phyloP scores from a whole-genome alignment of 2,329 filamentous ascomycete genomes.

The Elsinoe fawcettii region DNA sequence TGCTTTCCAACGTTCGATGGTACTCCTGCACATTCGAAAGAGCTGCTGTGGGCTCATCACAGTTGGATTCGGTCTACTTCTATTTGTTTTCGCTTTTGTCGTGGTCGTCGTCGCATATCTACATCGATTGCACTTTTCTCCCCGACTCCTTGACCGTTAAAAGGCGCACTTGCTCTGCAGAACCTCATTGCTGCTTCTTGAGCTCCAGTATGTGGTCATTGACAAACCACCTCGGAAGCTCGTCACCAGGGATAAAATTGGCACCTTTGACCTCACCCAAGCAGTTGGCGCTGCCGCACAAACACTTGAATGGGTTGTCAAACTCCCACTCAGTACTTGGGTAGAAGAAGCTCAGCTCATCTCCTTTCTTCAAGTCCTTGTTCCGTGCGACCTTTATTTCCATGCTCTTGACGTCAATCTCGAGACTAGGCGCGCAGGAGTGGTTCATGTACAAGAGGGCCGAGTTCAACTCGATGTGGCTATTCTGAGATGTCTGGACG shows the following conservation, averaged over 20 bases:
- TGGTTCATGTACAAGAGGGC: slow-evolving; percentile 53
- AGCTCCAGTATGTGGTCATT: slow-evolving; percentile 36
- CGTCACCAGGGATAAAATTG: slow-evolving; percentile 28
- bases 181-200: slow-evolving; percentile 16
- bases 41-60: no score
- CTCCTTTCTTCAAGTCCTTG: slow-evolving; percentile 34
- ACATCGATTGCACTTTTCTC: no score
- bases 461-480: slow-evolving; percentile 50
- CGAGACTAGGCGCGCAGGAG: slow-evolving; percentile 45
- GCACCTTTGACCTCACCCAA: slow-evolving; percentile 36
- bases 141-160: no score
- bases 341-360: slow-evolving; percentile 43
- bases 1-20: no score
- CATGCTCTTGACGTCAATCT: slow-evolving; percentile 40
- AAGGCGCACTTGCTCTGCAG: no score
- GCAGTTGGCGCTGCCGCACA: slow-evolving; percentile 32
- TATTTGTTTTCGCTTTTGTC: not conserved
- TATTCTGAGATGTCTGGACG: slow-evolving; percentile 43
- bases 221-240: slow-evolving; percentile 34
- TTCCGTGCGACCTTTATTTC: slow-evolving; percentile 25
- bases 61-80: no score
- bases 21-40: no score
- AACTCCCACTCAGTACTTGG: slow-evolving; percentile 45
- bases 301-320: slow-evolving; percentile 39
- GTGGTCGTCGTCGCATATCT: not conserved